A percentile compares a stretch with the other conserved stretches of the same genome.
These are phyloP conservation scores for Entomortierella chlamydospora DNA, from an alignment of 192 early-diverging fungal species.

Conservation along the genomic window DNA sequence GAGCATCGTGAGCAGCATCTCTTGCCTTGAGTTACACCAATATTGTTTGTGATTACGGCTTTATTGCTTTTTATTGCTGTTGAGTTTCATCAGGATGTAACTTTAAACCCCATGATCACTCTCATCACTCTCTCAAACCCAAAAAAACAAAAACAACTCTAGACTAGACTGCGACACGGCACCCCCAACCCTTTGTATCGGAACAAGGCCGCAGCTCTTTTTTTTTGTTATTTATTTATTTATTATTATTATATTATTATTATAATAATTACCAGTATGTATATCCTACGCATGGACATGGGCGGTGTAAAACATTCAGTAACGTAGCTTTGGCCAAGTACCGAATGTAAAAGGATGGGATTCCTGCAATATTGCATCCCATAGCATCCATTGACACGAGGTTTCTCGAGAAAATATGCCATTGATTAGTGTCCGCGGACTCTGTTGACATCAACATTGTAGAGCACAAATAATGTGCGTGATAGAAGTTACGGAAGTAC, in stretches of 20 bases:
- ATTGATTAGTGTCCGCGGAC: too few species aligned
- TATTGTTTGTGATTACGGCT: background rate
- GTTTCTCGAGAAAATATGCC: background rate
- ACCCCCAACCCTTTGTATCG: too few species aligned
- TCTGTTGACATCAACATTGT: too few species aligned
- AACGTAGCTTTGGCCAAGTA: background rate
- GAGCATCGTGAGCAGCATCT: conserved; percentile 6
- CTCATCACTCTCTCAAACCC: too few species aligned
- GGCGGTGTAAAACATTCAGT: background rate
- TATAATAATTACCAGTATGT: background rate
- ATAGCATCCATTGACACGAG: background rate
- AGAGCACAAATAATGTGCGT: too few species aligned
- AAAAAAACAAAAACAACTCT: too few species aligned
- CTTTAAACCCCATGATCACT: background rate
- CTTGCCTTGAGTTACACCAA: background rate
- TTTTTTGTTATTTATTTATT: too few species aligned
- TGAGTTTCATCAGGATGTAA: background rate
- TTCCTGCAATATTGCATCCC: background rate
- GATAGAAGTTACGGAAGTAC: too few species aligned
- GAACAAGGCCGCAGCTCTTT: too few species aligned
- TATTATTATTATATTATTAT: too few species aligned
- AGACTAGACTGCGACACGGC: too few species aligned
- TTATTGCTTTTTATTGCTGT: background rate
- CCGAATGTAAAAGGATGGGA: background rate
- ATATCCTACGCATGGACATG: background rate